A percentile compares a stretch with the other conserved stretches of the same genome.
Conservation (phyloP, 148 eudicot species). For the Vaccinium macrocarpon region DNA sequence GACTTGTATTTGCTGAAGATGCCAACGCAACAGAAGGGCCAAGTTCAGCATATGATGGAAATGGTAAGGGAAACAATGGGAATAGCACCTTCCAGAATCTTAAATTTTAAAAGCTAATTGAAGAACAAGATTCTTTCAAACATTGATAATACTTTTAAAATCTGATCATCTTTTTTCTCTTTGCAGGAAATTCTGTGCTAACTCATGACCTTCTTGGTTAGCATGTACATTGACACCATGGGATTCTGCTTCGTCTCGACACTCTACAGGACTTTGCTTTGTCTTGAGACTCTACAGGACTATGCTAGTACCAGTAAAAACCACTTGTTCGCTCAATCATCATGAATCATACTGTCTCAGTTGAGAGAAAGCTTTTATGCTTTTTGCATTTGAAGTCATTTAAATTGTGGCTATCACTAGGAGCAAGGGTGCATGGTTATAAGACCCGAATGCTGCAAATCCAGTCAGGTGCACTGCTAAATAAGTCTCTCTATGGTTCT, state of each 20-base stretch:
- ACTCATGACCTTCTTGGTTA: not conserved
- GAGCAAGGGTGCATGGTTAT: not conserved
- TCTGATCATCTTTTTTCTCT: not conserved
- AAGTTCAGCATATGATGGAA: not conserved
- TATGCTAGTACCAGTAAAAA: not conserved
- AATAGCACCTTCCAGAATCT: not conserved
- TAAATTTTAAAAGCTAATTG: not conserved
- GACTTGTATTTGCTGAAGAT: conserved; percentile 4
- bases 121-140: not conserved
- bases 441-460: not conserved
- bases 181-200: conserved; percentile 4
- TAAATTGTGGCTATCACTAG: not conserved
- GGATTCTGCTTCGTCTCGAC: not conserved
- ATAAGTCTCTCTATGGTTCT: not conserved
- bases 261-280: not conserved
- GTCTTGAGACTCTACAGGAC: not conserved
- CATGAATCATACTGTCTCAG: not conserved
- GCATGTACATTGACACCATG: not conserved
- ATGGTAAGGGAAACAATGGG: conserved; percentile 6
- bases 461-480: not conserved
- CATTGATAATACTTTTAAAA: not conserved
- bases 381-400: not conserved
- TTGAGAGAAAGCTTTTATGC: not conserved
- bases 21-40: not conserved
- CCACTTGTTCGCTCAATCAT: not conserved